Percentiles rank a stretch among this genome's conserved stretches.
These are phyloP conservation scores for Coprinopsis strossmayeri DNA, from an alignment of 768 basidiomycete species.

Conservation along the genomic window DNA sequence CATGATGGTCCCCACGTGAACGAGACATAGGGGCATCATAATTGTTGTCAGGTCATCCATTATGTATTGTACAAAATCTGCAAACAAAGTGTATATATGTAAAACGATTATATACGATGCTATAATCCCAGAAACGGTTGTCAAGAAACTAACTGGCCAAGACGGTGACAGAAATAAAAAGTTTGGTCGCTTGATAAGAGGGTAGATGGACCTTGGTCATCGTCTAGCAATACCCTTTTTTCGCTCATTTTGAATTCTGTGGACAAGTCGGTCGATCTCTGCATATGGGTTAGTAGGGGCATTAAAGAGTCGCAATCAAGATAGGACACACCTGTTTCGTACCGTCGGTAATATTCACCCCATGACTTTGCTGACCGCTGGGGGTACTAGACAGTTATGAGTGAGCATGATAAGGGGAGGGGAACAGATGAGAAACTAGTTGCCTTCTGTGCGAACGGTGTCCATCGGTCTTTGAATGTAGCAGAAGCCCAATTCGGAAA, in stretches of 20 bases:
- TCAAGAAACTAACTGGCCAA: too few relatives aligned
- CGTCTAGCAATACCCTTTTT: constrained; percentile 13
- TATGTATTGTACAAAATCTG: constrained; percentile 1
- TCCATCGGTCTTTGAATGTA: constrained; percentile 45
- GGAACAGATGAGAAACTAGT: constrained; percentile 9
- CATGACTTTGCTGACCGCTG: constrained; percentile 53
- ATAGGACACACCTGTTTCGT: constrained; percentile 36
- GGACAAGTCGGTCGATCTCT: constrained; percentile 32
- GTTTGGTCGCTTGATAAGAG: background rate
- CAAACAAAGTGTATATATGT: background rate
- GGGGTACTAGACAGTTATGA: constrained; percentile 33
- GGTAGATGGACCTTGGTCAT: background rate
- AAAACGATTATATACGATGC: background rate
- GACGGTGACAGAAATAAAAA: too few relatives aligned
- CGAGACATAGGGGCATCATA: constrained; percentile 1
- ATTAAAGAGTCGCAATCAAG: background rate
- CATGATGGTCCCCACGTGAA: constrained; percentile 11
- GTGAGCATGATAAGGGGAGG: constrained; percentile 1
- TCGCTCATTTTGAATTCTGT: constrained; percentile 28
- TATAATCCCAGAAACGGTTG: background rate
- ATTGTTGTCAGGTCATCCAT: background rate
- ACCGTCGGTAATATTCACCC: constrained; percentile 51
- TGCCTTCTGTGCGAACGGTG: constrained; percentile 45
- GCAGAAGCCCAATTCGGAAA: constrained; percentile 38
- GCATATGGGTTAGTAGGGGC: constrained; percentile 1